Evolutionary conservation across 129 eudicot genomes (phyloP).

Genomic region (Mikania micrantha): DNA sequence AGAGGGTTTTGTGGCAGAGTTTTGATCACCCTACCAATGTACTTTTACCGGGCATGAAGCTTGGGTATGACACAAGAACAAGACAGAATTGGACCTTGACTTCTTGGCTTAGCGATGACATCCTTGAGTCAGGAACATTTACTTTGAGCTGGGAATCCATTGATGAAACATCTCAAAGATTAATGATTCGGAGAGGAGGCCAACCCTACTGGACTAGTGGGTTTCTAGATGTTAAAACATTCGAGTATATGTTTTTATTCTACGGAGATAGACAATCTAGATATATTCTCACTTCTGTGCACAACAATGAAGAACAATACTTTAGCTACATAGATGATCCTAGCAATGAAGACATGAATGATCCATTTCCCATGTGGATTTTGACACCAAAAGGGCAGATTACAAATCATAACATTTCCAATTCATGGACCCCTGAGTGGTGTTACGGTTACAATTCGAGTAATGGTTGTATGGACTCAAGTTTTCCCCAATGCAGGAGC

Average conservation of each 20-base stretch:
- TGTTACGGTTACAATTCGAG: constrained; percentile 20
- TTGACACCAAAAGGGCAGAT: constrained; percentile 16
- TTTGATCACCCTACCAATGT: neutral
- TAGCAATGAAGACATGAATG: neutral
- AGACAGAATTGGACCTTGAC: constrained; percentile 10
- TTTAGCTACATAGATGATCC: neutral
- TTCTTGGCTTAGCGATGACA: constrained; percentile 11
- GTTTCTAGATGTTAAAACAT: neutral
- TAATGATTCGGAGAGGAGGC: constrained; percentile 4
- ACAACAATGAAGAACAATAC: constrained; percentile 12
- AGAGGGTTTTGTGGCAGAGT: constrained; percentile 1
- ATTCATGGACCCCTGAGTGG: constrained; percentile 1
- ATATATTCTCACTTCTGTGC: constrained; percentile 1
- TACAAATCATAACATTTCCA: neutral
- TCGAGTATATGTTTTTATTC: neutral
- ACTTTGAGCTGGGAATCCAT: constrained; percentile 19
- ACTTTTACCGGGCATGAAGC: constrained; percentile 6
- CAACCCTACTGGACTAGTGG: constrained; percentile 20
- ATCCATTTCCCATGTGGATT: neutral
- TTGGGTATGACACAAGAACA: constrained; percentile 4
- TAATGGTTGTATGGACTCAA: constrained; percentile 15
- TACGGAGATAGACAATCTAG: neutral
- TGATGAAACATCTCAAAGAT: neutral
- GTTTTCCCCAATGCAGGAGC: constrained; percentile 18
- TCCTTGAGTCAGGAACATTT: constrained; percentile 16